Evolutionary conservation across 1,284 basidiomycete genomes (phyloP), one percentile per base, ranked within the genome.

Genomic region (Exobasidium rhododendri): DNA sequence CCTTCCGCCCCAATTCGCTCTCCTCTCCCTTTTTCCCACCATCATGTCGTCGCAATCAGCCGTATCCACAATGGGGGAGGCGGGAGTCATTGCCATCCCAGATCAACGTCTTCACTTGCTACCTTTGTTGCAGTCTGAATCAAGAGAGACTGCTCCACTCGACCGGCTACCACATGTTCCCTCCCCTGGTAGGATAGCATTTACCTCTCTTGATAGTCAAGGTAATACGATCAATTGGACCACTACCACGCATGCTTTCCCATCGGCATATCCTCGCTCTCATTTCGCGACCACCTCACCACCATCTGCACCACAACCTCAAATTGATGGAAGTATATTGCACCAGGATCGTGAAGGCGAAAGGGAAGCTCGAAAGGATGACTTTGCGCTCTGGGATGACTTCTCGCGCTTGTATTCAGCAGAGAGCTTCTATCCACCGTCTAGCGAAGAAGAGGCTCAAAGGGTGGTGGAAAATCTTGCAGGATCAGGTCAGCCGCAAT

Each of bases 181-280:
- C 17, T 44, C 22, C 2, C 4, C 26, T 17, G 17, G 35, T 55
- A 20, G 52, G 14, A 32, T 55, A 6, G 52, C 52, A 4, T 55
- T 43, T 31, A 55, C 20, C 4, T n/a, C n/a, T n/a, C n/a, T n/a
- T n/a, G n/a, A n/a, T n/a, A n/a, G n/a, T n/a, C n/a, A n/a, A n/a
- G 31, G 22, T n/a, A 20, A 31, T 47, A 20, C 20, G 13, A 51
- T 31, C 28, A 11, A 7, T 47, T 87, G 83, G 74, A 78, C 70
- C 14, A 73, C 84, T 3, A 85, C 85, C 0, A 88, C 88, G 0
- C 90, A 92, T 71, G 75, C 91, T 32, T 79, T 90, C n/a, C 89
- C 89, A 0, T 86, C 88, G 4, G 86, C 88, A 0, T 85, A 85
- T 71, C 85, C 89, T 2, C 84, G 89, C 10, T 83, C 83, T 13